These are phyloP conservation scores for Thermochaetoides thermophila DNA, from an alignment of 495 filamentous ascomycete genomes.

Conservation along the genomic window DNA sequence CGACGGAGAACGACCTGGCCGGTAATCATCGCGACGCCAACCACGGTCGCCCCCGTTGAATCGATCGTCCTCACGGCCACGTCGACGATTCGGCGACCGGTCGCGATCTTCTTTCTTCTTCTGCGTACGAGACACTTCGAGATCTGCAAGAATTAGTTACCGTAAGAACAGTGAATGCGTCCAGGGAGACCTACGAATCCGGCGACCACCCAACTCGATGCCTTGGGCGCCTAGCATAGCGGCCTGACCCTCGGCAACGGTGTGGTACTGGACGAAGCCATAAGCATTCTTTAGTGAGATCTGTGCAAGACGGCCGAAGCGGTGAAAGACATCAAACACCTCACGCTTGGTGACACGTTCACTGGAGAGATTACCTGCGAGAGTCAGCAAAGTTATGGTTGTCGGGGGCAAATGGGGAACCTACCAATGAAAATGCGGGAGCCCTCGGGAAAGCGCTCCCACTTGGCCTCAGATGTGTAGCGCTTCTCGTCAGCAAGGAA, in stretches of 20 bases:
- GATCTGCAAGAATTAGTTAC: constrained; percentile 41
- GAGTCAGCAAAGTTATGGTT: constrained; percentile 1
- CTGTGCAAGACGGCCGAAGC: constrained; percentile 78
- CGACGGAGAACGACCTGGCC: constrained; percentile 37
- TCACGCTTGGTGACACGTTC: constrained; percentile 90
- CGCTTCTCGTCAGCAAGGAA: constrained; percentile 65
- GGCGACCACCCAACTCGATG: constrained; percentile 59
- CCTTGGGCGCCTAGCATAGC: constrained; percentile 70
- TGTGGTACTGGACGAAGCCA: constrained; percentile 91
- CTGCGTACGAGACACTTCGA: constrained; percentile 78
- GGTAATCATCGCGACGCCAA: constrained; percentile 50
- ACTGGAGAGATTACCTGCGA: constrained; percentile 78
- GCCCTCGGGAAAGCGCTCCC: constrained; percentile 80
- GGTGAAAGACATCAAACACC: constrained; percentile 76
- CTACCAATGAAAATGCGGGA: constrained; percentile 86
- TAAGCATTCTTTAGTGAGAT: constrained; percentile 95
- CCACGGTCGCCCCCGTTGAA: constrained; percentile 21
- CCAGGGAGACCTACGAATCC: constrained; percentile 67
- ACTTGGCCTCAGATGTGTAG: constrained; percentile 34
- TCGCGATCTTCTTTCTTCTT: constrained; percentile 50
- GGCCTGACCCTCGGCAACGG: constrained; percentile 50
- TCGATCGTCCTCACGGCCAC: constrained; percentile 14
- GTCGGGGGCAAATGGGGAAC: constrained; percentile 17
- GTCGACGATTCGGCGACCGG: constrained; percentile 17
- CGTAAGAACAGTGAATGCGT: constrained; percentile 4